Evolutionary conservation across 1,139 yeast species (phyloP).

Genomic region (Candida buenavistaensis): DNA sequence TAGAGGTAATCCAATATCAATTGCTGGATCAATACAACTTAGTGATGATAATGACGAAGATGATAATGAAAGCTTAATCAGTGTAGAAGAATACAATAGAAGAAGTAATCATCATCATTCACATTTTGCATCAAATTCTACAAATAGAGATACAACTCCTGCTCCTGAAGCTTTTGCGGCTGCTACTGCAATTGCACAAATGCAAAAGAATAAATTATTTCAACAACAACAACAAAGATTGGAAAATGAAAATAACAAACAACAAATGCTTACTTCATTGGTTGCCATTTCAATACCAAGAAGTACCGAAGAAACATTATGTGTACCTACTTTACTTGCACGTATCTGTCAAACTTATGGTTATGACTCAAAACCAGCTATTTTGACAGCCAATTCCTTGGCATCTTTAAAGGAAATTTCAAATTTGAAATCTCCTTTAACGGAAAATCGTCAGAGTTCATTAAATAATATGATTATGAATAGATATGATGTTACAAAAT

Average conservation of each 20-base stretch:
- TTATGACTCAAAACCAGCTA: slow-evolving; percentile 65
- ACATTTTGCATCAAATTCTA: slow-evolving; percentile 18
- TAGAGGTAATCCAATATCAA: slow-evolving; percentile 20
- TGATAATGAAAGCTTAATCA: slow-evolving; percentile 31
- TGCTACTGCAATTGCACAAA: slow-evolving; percentile 63
- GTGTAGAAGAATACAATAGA: slow-evolving; percentile 28
- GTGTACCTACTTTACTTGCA: slow-evolving; percentile 69
- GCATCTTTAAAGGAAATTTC: slow-evolving; percentile 60
- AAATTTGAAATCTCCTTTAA: slow-evolving; percentile 9
- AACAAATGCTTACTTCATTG: slow-evolving; percentile 57
- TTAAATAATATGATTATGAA: slow-evolving; percentile 31
- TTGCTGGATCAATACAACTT: slow-evolving; percentile 40
- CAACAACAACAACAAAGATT: slow-evolving; percentile 21
- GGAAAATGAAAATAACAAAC: slow-evolving; percentile 39
- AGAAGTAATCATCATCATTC: slow-evolving; percentile 1
- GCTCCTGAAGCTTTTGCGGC: slow-evolving; percentile 81
- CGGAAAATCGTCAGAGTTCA: slow-evolving; percentile 15
- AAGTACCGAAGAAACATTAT: slow-evolving; percentile 73
- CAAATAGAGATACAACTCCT: slow-evolving; percentile 46
- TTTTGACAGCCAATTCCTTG: slow-evolving; percentile 65
- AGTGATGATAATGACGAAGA: slow-evolving; percentile 54
- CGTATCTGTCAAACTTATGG: slow-evolving; percentile 70
- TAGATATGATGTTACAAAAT: slow-evolving; percentile 26
- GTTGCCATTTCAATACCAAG: slow-evolving; percentile 76
- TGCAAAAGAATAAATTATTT: slow-evolving; percentile 38